Base-by-base conservation (phyloP, 768 basidiomycete genomes). In the Phallus indusiatus region DNA sequence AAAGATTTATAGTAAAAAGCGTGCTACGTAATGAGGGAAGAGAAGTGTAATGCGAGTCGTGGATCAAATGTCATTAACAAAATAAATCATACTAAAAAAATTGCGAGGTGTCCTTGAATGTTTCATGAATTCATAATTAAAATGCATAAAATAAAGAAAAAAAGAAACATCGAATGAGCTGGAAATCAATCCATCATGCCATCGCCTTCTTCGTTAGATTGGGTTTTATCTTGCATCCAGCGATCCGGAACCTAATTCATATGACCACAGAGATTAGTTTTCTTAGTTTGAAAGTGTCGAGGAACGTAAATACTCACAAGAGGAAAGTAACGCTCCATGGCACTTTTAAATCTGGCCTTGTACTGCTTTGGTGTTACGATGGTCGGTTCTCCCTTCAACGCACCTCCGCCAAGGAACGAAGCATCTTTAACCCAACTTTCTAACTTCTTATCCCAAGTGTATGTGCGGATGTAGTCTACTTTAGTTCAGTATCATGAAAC, bases 361-460 rank as follows among this genome's bases (percentile, higher is more conserved):
- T 98, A 98, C 70, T 94, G 91, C 68, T 86, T 93, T 1, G 95
- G 95, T 2, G 94, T 95, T 22, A 97, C 90, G 65, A 99, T 94
- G 0, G 95, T 98, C 0, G 96, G 95, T 63, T 95, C 95, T 10
- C 92, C 93, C 66, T 81, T 85, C 47, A 84, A 85, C 48, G 81
- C 80, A 20, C 83, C 88, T 52, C 76, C 74, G 50, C 91, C 94
- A 21, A 98, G 75, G 72, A 94, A 93, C 0, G 90, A 81, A 1
- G 91, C 86, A 65, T 98, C 96, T 68, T 98, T 99, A 48, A 97
- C 92, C 94, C 92, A 96, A 61, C 87, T 97, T 73, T 98, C 96
- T 17, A 99, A 75, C 65, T 93, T 94, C 76, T 99, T 99, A 75
- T 99, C 96, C 93, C 93, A 96, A 0, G 92, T 95, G 67, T 94